Evolutionary conservation across 73 alveolate species (phyloP).

Genomic region (Paramecium octaurelia): DNA sequence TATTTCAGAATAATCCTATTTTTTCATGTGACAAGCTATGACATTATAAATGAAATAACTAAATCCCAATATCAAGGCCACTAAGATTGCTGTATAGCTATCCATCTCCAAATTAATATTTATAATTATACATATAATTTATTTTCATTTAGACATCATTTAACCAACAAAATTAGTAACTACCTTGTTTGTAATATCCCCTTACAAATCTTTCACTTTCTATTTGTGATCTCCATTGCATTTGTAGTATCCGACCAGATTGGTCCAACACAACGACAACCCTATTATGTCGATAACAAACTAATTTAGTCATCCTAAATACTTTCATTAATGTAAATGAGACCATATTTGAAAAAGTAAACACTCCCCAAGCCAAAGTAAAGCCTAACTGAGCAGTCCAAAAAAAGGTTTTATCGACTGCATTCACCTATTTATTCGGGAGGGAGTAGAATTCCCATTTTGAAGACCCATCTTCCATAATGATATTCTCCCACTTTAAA

Average conservation of each 20-base stretch:
- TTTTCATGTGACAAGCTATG: neutral
- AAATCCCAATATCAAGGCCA: neutral
- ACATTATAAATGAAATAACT: neutral
- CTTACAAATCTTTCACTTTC: neutral
- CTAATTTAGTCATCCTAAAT: neutral
- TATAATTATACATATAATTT: neutral
- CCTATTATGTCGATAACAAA: neutral
- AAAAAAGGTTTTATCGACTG: neutral
- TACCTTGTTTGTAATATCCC: neutral
- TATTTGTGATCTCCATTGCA: neutral
- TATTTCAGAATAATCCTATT: neutral
- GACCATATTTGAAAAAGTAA: neutral
- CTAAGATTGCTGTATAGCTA: neutral
- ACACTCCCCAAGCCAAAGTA: constrained; percentile 9
- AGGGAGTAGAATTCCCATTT: neutral
- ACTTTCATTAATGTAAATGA: neutral
- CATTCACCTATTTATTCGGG: neutral
- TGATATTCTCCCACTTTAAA: constrained; percentile 1
- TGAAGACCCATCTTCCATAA: neutral
- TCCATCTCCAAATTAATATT: neutral
- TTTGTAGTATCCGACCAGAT: constrained; percentile 7
- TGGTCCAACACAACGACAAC: neutral
- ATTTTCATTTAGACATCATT: neutral
- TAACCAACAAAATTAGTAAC: neutral
- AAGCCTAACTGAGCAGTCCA: neutral